A percentile compares a stretch with the other conserved stretches of the same genome.
These are phyloP conservation scores for Phytophthora hibernalis DNA, from an alignment of 352 stramenopile species.

Conservation along the genomic window DNA sequence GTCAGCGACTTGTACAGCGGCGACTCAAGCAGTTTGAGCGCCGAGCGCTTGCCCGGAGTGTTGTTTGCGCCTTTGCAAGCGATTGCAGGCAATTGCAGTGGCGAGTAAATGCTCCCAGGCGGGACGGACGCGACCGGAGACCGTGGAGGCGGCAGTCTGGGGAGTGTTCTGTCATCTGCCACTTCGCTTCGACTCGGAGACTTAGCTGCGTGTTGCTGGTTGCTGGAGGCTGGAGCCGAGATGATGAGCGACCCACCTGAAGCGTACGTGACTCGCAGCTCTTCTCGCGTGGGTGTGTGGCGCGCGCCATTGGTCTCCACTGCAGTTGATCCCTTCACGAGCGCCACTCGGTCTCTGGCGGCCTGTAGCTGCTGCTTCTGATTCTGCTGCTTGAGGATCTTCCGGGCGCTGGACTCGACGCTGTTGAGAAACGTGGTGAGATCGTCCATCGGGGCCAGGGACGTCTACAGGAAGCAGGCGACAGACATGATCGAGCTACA, in stretches of 20 bases:
- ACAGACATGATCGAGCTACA: constrained; percentile 16
- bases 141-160: constrained; percentile 31
- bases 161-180: constrained; percentile 18
- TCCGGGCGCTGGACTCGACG: constrained; percentile 74
- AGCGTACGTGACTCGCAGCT: constrained; percentile 66
- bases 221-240: constrained; percentile 30
- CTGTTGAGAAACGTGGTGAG: constrained; percentile 84
- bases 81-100: constrained; percentile 45
- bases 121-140: constrained; percentile 32
- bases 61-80: constrained; percentile 36
- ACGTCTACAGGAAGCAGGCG: constrained; percentile 23
- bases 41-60: constrained; percentile 21
- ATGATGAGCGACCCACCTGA: constrained; percentile 63
- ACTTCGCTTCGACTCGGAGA: constrained; percentile 43
- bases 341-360: constrained; percentile 49
- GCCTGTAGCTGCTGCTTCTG: constrained; percentile 75
- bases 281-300: constrained; percentile 51
- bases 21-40: constrained; percentile 72
- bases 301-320: constrained; percentile 22
- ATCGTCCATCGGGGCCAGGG: constrained; percentile 60
- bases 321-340: constrained; percentile 39
- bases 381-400: constrained; percentile 86
- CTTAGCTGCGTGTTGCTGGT: constrained; percentile 13
- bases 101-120: constrained; percentile 30
- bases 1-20: constrained; percentile 78